phyloP scores from a whole-genome alignment of 306 rosid genomes.

The Citrullus mucosospermus region DNA sequence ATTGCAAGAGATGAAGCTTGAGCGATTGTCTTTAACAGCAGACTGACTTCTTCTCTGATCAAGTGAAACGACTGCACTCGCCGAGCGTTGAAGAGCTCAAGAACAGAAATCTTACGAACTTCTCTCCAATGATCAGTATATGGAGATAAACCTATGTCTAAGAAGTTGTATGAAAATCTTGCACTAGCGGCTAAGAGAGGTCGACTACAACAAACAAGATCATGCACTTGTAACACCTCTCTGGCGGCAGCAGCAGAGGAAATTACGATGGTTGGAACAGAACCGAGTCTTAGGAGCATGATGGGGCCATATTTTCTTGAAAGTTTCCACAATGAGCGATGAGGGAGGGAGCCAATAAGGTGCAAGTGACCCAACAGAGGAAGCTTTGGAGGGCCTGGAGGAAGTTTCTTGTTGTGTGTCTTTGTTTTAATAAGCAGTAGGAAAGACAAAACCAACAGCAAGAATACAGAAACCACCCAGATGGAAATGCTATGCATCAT shows the following conservation, averaged over 20 bases:
- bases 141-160: constrained; percentile 13
- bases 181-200: neutral
- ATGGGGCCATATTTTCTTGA: neutral
- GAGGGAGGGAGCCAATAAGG: neutral
- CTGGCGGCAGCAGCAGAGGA: constrained; percentile 1
- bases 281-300: neutral
- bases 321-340: neutral
- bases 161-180: constrained; percentile 8
- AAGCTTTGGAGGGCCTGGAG: neutral
- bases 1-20: neutral
- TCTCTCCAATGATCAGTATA: neutral
- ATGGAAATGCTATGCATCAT: neutral
- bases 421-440: neutral
- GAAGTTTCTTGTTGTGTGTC: neutral
- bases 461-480: neutral
- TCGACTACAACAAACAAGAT: constrained; percentile 15
- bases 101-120: neutral
- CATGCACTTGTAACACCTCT: constrained; percentile 16
- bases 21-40: constrained; percentile 4
- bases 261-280: neutral
- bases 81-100: constrained; percentile 17
- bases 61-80: constrained; percentile 20
- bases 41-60: constrained; percentile 16
- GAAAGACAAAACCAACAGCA: neutral
- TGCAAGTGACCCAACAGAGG: neutral